Evolutionary conservation across 2,329 filamentous ascomycete genomes (phyloP).

Genomic region (Penicillium sp.): DNA sequence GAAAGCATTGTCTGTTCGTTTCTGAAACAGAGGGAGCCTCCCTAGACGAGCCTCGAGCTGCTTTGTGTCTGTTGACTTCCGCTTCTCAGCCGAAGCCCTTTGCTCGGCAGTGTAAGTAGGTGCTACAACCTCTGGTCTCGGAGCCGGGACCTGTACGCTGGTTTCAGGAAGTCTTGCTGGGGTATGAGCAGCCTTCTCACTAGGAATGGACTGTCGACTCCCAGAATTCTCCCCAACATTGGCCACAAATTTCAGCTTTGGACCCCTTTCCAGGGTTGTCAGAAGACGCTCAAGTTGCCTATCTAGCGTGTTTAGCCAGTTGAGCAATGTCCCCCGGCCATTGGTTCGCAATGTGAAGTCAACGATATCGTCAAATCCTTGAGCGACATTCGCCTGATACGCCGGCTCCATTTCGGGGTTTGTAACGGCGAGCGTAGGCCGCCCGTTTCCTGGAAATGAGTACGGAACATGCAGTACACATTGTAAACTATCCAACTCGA

Average conservation of each 20-base stretch:
- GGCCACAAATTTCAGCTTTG: constrained; percentile 71
- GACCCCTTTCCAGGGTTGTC: constrained; percentile 69
- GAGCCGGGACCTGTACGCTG: background rate
- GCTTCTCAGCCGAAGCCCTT: constrained; percentile 64
- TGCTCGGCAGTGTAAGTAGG: constrained; percentile 63
- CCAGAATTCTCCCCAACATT: constrained; percentile 52
- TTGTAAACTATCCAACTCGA: constrained; percentile 70
- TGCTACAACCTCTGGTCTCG: constrained; percentile 38
- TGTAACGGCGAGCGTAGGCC: constrained; percentile 64
- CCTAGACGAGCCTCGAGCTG: constrained; percentile 78
- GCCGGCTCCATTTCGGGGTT: constrained; percentile 73
- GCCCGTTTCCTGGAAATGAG: constrained; percentile 60
- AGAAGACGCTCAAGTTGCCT: constrained; percentile 72
- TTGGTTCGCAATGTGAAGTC: constrained; percentile 53
- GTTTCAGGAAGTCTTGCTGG: constrained; percentile 5
- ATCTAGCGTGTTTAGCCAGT: constrained; percentile 71
- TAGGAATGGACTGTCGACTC: constrained; percentile 33
- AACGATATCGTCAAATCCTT: constrained; percentile 70
- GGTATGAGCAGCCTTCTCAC: constrained; percentile 1
- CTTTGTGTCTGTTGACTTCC: constrained; percentile 67
- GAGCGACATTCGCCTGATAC: constrained; percentile 76
- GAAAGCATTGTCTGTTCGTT: constrained; percentile 71
- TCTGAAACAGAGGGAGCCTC: constrained; percentile 67
- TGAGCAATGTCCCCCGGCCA: constrained; percentile 60
- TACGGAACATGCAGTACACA: constrained; percentile 69